Evolutionary conservation across 2,329 filamentous ascomycete genomes (phyloP).

Genomic region (Lojkania enalia): DNA sequence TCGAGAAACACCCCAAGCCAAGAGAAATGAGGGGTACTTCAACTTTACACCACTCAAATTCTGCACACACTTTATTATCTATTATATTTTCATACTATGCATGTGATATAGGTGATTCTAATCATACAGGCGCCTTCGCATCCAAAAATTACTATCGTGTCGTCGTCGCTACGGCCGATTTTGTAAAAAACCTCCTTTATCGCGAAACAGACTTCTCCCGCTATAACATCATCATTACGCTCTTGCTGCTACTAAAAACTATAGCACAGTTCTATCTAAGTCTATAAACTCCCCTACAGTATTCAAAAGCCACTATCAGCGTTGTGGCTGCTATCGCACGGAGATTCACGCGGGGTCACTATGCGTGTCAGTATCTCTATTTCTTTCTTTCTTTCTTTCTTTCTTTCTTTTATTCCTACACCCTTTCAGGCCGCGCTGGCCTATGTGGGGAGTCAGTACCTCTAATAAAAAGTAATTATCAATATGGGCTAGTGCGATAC

Average conservation of each 20-base stretch:
- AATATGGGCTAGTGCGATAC: slow-evolving; percentile 3
- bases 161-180: slow-evolving; percentile 1
- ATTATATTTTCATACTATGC: slow-evolving; percentile 2
- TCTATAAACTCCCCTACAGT: slow-evolving; percentile 2
- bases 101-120: slow-evolving; percentile 2
- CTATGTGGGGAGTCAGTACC: too few relatives aligned
- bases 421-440: too few relatives aligned
- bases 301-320: slow-evolving; percentile 3
- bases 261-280: slow-evolving; percentile 2
- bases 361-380: neutral
- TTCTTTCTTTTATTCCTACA: too few relatives aligned
- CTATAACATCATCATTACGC: slow-evolving; percentile 2
- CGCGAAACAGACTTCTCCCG: slow-evolving; percentile 2
- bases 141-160: slow-evolving; percentile 3
- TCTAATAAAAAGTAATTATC: slow-evolving; percentile 3
- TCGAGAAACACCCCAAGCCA: slow-evolving; percentile 1
- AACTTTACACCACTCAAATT: slow-evolving; percentile 3
- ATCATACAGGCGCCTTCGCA: slow-evolving; percentile 1
- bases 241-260: slow-evolving; percentile 1
- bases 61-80: slow-evolving; percentile 2
- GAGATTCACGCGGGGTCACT: slow-evolving; percentile 3
- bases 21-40: too few relatives aligned
- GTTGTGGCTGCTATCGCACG: slow-evolving; percentile 3
- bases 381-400: too few relatives aligned
- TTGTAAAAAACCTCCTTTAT: neutral